These are phyloP conservation scores for Lachnellula suecica DNA, from an alignment of 2,329 filamentous ascomycete genomes.

Conservation along the genomic window DNA sequence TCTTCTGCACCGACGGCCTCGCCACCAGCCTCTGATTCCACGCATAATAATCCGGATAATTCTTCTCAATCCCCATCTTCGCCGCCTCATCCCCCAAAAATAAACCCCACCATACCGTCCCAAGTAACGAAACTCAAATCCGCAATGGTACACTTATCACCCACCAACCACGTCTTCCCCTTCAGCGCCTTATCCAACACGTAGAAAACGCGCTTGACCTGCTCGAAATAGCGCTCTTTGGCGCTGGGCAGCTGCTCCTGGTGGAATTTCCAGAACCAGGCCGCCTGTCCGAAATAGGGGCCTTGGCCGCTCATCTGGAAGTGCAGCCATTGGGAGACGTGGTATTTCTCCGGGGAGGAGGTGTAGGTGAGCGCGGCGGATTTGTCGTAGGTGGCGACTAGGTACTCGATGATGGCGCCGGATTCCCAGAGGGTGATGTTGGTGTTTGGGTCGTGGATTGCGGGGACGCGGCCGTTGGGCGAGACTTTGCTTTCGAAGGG, in stretches of 20 bases:
- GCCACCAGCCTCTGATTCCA: constrained; percentile 18
- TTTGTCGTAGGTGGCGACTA: constrained; percentile 40
- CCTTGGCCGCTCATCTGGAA: constrained; percentile 40
- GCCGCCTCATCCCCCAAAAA: constrained; percentile 11
- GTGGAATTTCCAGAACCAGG: constrained; percentile 34
- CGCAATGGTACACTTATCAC: constrained; percentile 38
- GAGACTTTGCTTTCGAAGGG: constrained; percentile 34
- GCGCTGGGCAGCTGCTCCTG: constrained; percentile 42
- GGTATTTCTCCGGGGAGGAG: constrained; percentile 30
- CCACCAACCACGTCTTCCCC: constrained; percentile 36
- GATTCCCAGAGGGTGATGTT: constrained; percentile 43
- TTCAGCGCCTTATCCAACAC: constrained; percentile 42
- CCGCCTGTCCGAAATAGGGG: constrained; percentile 39
- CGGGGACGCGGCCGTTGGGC: constrained; percentile 28
- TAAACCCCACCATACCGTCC: constrained; percentile 9
- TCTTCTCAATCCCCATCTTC: constrained; percentile 19
- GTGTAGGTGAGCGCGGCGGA: constrained; percentile 35
- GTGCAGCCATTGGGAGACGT: constrained; percentile 37
- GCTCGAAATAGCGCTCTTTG: constrained; percentile 41
- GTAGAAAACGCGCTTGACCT: constrained; percentile 33
- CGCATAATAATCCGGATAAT: constrained; percentile 19
- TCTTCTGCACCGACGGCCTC: constrained; percentile 17
- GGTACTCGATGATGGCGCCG: constrained; percentile 39
- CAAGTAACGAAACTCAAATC: constrained; percentile 29
- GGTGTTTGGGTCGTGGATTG: constrained; percentile 39